phyloP scores from a whole-genome alignment of 768 basidiomycete species.

The Exidia glandulosa region DNA sequence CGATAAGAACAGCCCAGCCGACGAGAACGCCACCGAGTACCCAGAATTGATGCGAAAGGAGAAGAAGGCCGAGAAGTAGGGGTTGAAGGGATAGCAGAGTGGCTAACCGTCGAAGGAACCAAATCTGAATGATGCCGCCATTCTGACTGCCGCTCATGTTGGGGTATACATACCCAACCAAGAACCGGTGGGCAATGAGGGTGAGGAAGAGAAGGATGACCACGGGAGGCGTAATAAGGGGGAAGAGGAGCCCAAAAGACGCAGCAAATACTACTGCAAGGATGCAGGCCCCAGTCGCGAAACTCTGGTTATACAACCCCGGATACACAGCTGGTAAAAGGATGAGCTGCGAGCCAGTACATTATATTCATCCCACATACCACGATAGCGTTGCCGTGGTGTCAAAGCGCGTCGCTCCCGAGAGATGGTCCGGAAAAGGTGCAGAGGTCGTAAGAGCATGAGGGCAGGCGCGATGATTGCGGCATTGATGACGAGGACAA shows the following conservation, averaged over 20 bases:
- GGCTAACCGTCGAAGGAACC: slow-evolving; percentile 63
- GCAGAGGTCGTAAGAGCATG: slow-evolving; percentile 59
- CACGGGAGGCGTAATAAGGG: slow-evolving; percentile 62
- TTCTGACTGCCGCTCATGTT: slow-evolving; percentile 58
- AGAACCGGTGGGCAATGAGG: slow-evolving; percentile 68
- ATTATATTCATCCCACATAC: slow-evolving; percentile 28
- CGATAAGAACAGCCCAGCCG: slow-evolving; percentile 41
- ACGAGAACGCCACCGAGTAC: slow-evolving; percentile 56
- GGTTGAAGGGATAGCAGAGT: slow-evolving; percentile 66
- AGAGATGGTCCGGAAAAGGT: slow-evolving; percentile 45
- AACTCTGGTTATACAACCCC: slow-evolving; percentile 55
- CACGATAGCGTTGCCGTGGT: slow-evolving; percentile 68
- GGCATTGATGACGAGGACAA: slow-evolving; percentile 47
- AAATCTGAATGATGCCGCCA: slow-evolving; percentile 62
- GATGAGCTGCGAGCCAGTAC: slow-evolving; percentile 1
- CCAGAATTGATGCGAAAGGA: slow-evolving; percentile 59
- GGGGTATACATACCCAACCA: slow-evolving; percentile 68
- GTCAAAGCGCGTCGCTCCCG: slow-evolving; percentile 54
- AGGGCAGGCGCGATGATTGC: slow-evolving; percentile 63
- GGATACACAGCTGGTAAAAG: slow-evolving; percentile 52
- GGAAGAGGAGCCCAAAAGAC: slow-evolving; percentile 65
- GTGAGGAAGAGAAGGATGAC: slow-evolving; percentile 53
- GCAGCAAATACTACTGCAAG: slow-evolving; percentile 63
- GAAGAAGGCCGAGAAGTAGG: slow-evolving; percentile 59
- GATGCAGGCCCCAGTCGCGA: slow-evolving; percentile 53